Base-by-base conservation (phyloP, 208 protist genomes). In the Crithidia acanthocephali region DNA sequence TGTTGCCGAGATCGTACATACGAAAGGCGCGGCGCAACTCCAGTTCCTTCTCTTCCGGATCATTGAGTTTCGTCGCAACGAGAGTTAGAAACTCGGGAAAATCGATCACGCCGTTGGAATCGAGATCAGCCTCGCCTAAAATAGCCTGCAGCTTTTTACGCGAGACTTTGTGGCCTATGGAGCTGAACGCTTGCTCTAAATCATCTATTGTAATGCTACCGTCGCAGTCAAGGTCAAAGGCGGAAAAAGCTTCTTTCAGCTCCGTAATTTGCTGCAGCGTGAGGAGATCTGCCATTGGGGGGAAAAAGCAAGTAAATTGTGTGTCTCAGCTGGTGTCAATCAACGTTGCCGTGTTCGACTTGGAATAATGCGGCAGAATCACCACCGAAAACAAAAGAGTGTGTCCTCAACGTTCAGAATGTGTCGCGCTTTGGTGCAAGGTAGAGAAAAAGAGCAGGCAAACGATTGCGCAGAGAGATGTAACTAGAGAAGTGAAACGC, bases 161-260 rank as follows among this genome's bases (percentile, higher is more conserved):
- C 1, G 83, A 84, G 37, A 98, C 94, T 64, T 98, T 98, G 75
- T 99, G 96, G 5, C 99, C 99, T 23, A 99, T 93, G 15, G 98
- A 99, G 30, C 97, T 86, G 96, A 99, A 99, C 13, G 99, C 98
- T 23, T 99, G 98, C 62, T 96, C 98, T 5, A 99, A 84, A 85
- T 99, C 99, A 40, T 99, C 98, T 6, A 98, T 95, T 0, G 98
- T 99, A 81, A 99, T 99, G 53, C 83, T 96, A 27, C 99, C 99
- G 93, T 99, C 98, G 60, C 97, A 94, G 74, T 99, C 98, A 64
- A 94, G 98, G 78, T 99, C 99, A 82, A 99, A 99, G 15, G 99
- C 87, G 47, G 97, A 95, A 91, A 99, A 99, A 1, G 99, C 99
- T 79, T 99, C 99, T 87, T 99, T 99, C 76, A 99, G 99, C 86